phyloP scores from a whole-genome alignment of 495 filamentous ascomycete species.

The Xylaria cubensis region DNA sequence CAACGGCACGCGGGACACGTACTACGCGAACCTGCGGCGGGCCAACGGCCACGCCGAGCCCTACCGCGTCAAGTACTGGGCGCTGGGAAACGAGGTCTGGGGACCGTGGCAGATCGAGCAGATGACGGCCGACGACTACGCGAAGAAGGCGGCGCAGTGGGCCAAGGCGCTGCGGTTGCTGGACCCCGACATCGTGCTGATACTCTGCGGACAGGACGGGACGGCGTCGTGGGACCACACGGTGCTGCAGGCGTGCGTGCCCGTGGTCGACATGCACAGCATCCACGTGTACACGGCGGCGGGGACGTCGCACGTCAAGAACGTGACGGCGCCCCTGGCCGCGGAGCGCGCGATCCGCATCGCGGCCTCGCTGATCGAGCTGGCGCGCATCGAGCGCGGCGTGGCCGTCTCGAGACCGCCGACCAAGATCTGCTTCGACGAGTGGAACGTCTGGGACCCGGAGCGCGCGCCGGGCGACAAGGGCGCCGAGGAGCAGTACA shows the following conservation, averaged over 20 bases:
- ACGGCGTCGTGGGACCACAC: slow-evolving; percentile 73
- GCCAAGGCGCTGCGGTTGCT: slow-evolving; percentile 80
- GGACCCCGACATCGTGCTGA: slow-evolving; percentile 68
- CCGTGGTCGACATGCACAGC: slow-evolving; percentile 71
- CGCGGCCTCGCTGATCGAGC: slow-evolving; percentile 70
- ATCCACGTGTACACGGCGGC: slow-evolving; percentile 74
- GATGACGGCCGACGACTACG: slow-evolving; percentile 76
- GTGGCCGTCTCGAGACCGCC: slow-evolving; percentile 62
- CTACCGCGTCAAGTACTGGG: slow-evolving; percentile 70
- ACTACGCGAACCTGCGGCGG: slow-evolving; percentile 78
- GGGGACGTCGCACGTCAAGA: slow-evolving; percentile 52
- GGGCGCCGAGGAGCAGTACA: slow-evolving; percentile 75
- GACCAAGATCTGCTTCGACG: slow-evolving; percentile 80
- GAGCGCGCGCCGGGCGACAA: slow-evolving; percentile 70
- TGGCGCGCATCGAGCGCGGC: slow-evolving; percentile 72
- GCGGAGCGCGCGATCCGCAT: slow-evolving; percentile 80
- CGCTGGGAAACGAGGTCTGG: slow-evolving; percentile 75
- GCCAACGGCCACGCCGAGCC: slow-evolving; percentile 74
- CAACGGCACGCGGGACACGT: slow-evolving; percentile 72
- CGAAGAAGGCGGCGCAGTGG: slow-evolving; percentile 79
- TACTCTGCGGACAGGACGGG: slow-evolving; percentile 76
- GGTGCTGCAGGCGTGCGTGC: slow-evolving; percentile 72
- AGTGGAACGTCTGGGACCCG: slow-evolving; percentile 86
- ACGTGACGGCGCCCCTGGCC: slow-evolving; percentile 69
- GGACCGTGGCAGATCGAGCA: slow-evolving; percentile 84